Evolutionary conservation across 768 basidiomycete species (phyloP).

Genomic region (Hygrocybe punicea): DNA sequence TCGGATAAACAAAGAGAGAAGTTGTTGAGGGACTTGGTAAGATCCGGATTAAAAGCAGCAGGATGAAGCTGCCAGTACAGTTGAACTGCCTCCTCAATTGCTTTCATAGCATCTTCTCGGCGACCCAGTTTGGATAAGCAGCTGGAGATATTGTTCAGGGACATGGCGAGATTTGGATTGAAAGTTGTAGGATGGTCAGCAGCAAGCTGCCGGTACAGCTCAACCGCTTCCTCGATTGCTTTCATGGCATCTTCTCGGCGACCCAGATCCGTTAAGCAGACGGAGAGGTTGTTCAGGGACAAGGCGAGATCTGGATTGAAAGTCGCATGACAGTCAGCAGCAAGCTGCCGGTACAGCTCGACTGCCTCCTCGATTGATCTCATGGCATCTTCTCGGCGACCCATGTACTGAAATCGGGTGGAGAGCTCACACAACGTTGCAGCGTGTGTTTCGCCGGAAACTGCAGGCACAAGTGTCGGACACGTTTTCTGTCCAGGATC

Average conservation of each 20-base stretch:
- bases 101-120: background rate
- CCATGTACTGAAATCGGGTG: background rate
- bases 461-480: background rate
- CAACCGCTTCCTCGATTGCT: too few species aligned
- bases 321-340: too few species aligned
- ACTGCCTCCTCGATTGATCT: background rate
- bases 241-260: too few species aligned
- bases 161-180: background rate
- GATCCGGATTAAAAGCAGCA: background rate
- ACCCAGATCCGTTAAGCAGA: too few species aligned
- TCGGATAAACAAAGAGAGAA: too few species aligned
- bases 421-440: background rate
- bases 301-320: too few species aligned
- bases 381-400: background rate
- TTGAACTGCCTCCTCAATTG: background rate
- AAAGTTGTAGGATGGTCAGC: background rate
- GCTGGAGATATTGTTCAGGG: background rate
- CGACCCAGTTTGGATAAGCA: background rate
- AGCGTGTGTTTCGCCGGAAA: background rate
- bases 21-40: background rate
- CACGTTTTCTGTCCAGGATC: background rate
- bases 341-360: background rate
- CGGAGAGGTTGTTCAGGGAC: too few species aligned
- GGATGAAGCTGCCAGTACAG: background rate
- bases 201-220: background rate